Base-by-base conservation (phyloP, 345 rosid species). In the Cardamine resedifolia region DNA sequence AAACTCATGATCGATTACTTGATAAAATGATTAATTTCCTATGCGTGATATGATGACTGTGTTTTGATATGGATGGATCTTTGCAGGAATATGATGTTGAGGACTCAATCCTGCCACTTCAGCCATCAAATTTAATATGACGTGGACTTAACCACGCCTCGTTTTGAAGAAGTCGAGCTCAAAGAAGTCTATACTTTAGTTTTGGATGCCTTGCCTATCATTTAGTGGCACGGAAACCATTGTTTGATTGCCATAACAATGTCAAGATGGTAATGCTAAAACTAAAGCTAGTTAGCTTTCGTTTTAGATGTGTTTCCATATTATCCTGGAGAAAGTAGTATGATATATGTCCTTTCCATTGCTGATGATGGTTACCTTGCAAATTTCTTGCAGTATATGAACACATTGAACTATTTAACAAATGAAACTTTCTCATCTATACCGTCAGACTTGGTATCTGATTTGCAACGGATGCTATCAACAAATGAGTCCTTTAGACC, bases 1-100 rank as follows among this genome's bases (percentile, higher is more conserved):
- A 7, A 75, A 60, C 74, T 59, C 58, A 33, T 38, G 15, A 49
- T 71, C 23, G 14, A 26, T 19, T 27, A 60, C 38, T 34, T 10
- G 19, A 70, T 21, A 27, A n/a, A n/a, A n/a, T n/a, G n/a, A n/a
- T n/a, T n/a, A 48, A 20, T 18, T 9, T 30, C 21, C 11, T 28
- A 58, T 47, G 41, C 12, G 14, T 39, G 47, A 30, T 36, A 10
- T 49, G 60, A 56, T 58, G 62, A 15, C 26, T 28, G 11, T 70
- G 26, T 16, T 70, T 0, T 70, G 43, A 73, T 72, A 66, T 66
- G 23, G n/a, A 66, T 55, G 78, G 55, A 50, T 26, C 31, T 68
- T 30, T 66, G 66, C 82, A 93, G 98, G 98, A 93, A 74, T 93
- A 93, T 80, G 98, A 93, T 83, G 88, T 82, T 48, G 98, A 93